Evolutionary conservation across 305 asterid genomes (phyloP).

Genomic region (Euphrasia arctica): DNA sequence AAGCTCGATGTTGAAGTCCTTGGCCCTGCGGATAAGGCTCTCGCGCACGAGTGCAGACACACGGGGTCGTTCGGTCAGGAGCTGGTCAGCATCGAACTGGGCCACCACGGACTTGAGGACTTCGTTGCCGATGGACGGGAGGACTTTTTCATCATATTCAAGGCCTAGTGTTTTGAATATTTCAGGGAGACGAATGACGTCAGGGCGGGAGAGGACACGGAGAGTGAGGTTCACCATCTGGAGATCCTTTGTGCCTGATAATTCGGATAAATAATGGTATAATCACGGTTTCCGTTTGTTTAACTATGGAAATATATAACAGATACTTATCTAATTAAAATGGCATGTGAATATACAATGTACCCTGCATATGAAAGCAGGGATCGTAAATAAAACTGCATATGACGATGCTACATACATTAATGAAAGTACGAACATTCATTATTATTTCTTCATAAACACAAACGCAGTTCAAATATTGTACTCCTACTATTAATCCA

Average conservation of each 20-base stretch:
- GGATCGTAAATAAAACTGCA: too few species aligned
- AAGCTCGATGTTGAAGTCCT: slow-evolving; percentile 74
- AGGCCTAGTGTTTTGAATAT: slow-evolving; percentile 90
- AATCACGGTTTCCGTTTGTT: background rate
- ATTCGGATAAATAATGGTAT: background rate
- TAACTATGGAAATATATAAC: too few species aligned
- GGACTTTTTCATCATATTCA: slow-evolving; percentile 91
- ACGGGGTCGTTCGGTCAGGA: slow-evolving; percentile 85
- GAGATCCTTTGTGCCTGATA: slow-evolving; percentile 80
- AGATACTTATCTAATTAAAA: too few species aligned
- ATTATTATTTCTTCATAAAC: too few species aligned
- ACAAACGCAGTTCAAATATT: too few species aligned
- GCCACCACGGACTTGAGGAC: slow-evolving; percentile 90
- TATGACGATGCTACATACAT: too few species aligned
- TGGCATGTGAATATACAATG: too few species aligned
- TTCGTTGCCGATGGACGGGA: slow-evolving; percentile 91
- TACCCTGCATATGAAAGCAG: too few species aligned
- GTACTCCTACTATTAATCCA: too few species aligned
- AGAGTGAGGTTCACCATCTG: slow-evolving; percentile 96
- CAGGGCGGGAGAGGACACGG: slow-evolving; percentile 91
- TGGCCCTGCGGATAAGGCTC: slow-evolving; percentile 74
- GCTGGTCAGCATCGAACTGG: slow-evolving; percentile 87
- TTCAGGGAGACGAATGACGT: slow-evolving; percentile 53
- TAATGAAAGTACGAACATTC: too few species aligned
- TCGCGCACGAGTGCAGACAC: slow-evolving; percentile 93